Percentiles rank a stretch among this genome's conserved stretches.
These are phyloP conservation scores for Solanum rostratum DNA, from an alignment of 257 asterid genomes.

Conservation along the genomic window DNA sequence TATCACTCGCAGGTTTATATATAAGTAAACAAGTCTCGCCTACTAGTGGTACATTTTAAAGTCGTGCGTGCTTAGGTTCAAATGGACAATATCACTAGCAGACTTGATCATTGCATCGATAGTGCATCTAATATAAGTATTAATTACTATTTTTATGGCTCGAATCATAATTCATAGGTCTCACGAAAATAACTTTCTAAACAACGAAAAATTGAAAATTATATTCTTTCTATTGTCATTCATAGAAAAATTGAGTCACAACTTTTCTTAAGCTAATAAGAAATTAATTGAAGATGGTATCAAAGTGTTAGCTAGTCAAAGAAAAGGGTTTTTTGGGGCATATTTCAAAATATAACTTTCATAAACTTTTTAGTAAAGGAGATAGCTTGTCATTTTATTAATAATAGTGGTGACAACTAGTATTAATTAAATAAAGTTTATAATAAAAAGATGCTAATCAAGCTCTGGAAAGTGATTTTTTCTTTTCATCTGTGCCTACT, in stretches of 20 bases:
- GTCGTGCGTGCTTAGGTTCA: too few relatives aligned
- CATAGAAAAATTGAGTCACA: neutral
- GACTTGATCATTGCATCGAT: too few relatives aligned
- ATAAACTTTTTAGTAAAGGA: neutral
- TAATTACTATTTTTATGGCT: rapidly evolving
- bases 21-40: too few relatives aligned
- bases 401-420: neutral
- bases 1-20: too few relatives aligned
- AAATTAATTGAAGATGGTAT: neutral
- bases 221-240: neutral
- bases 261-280: neutral
- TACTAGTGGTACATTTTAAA: too few relatives aligned
- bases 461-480: neutral
- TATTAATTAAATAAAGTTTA: neutral
- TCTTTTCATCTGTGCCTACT: neutral
- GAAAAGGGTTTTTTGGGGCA: neutral
- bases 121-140: neutral
- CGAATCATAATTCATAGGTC: neutral
- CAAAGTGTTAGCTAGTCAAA: neutral
- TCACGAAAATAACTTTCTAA: neutral
- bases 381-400: neutral
- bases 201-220: too few relatives aligned
- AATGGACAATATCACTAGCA: too few relatives aligned
- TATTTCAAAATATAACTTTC: neutral
- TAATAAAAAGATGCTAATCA: neutral